Conservation (phyloP, 208 protist species). For the Trypanosoma platydactyli region DNA sequence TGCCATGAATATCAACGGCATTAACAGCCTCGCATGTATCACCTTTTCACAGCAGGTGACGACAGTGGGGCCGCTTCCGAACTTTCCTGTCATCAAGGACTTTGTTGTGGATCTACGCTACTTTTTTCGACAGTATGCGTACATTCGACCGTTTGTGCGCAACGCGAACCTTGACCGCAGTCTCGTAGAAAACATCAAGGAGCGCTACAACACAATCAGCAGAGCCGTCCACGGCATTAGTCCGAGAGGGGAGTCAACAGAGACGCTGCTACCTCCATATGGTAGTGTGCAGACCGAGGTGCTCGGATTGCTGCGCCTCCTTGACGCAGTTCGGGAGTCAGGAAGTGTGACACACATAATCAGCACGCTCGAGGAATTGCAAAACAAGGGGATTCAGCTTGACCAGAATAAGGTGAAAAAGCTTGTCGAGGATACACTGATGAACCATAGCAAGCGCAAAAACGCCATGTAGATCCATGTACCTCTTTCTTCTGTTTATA, state of each 20-base stretch:
- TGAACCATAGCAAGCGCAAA: conserved; percentile 38
- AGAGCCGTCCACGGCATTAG: conserved; percentile 64
- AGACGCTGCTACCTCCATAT: conserved; percentile 10
- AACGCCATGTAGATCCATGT: neutral
- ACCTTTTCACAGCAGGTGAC: conserved; percentile 85
- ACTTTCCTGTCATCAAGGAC: conserved; percentile 93
- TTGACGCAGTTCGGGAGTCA: conserved; percentile 59
- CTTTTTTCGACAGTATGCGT: conserved; percentile 92
- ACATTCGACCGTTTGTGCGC: conserved; percentile 87
- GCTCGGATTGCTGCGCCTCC: conserved; percentile 45
- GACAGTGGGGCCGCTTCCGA: conserved; percentile 83
- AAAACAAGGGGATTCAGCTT: conserved; percentile 48
- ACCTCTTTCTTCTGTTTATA: no score
- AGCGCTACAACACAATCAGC: conserved; percentile 71
- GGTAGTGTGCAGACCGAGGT: conserved; percentile 35
- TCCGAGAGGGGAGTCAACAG: conserved; percentile 34
- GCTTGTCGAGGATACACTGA: conserved; percentile 64
- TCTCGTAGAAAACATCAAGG: conserved; percentile 75
- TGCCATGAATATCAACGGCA: conserved; percentile 94
- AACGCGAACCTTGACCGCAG: conserved; percentile 85
- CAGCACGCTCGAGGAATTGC: conserved; percentile 48
- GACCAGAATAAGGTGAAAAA: conserved; percentile 49
- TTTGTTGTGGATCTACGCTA: conserved; percentile 89
- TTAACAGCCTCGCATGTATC: conserved; percentile 92
- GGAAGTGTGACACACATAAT: conserved; percentile 70